phyloP scores from a whole-genome alignment of 2,329 filamentous ascomycete genomes.

The Colletotrichum noveboracense region DNA sequence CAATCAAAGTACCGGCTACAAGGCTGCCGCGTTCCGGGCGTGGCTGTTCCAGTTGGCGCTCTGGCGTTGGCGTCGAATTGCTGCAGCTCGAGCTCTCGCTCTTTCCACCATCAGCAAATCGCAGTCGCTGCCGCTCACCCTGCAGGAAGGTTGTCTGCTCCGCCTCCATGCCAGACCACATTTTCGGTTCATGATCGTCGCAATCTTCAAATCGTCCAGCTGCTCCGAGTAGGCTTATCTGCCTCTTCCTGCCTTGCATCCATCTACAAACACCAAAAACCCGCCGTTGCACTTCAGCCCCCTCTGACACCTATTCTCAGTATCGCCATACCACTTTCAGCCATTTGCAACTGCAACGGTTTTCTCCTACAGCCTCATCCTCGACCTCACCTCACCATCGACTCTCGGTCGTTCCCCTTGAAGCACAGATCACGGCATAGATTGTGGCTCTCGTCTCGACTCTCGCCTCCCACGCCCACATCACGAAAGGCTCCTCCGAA shows the following conservation, averaged over 20 bases:
- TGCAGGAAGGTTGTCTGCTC: not conserved
- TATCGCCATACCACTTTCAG: not conserved
- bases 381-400: not conserved
- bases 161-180: conserved; percentile 1
- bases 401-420: not conserved
- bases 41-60: conserved; percentile 18
- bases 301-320: not conserved
- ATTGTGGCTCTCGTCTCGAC: not conserved
- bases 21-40: not conserved
- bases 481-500: conserved; percentile 4
- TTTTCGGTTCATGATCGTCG: conserved; percentile 1
- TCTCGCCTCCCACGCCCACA: not conserved
- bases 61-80: not conserved
- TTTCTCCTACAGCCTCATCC: not conserved
- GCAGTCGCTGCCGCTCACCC: not conserved
- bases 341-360: not conserved
- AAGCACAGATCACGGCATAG: not conserved
- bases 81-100: not conserved
- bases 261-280: not conserved
- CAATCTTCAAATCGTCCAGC: not conserved
- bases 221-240: conserved; percentile 1
- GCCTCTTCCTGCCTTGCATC: not conserved
- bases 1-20: not conserved
- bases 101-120: conserved; percentile 16
- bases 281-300: not conserved